Evolutionary conservation across 2,329 filamentous ascomycete species (phyloP), one percentile per base, ranked within the genome.

Genomic region (Alternaria incomplexa): DNA sequence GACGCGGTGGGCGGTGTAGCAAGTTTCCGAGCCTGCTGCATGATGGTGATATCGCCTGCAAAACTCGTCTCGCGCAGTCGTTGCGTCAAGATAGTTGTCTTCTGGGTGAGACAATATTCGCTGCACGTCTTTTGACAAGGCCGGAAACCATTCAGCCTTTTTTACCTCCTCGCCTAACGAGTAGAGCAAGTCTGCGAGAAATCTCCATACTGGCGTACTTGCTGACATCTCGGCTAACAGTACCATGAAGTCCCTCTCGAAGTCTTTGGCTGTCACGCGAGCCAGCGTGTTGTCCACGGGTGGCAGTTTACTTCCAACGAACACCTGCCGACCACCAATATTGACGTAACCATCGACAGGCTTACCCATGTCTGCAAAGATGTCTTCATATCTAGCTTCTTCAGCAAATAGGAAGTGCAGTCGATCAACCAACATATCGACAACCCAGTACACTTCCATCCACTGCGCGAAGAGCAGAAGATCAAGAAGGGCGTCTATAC

Each of bases 41-140:
- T 60, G 51, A 25, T 60, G 51, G 13, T 60, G 58, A n/a, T 60
- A 60, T 11, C 26, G 28, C 20, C 9, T 11, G n/a, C 57, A 59
- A 23, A 53, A 28, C 15, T 20, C 20, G 1, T 59, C 15, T 26
- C 48, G 48, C 40, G 26, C 17, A 11, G 11, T 25, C n/a, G 10
- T 17, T 46, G 20, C 44, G 9, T 36, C 20, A 11, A 54, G 57
- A 32, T 26, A n/a, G 6, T 53, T 15, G 9, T 17, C 17, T 6
- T 23, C 26, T 9, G 57, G 20, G 6, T 26, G 3, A 12, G 10
- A 6, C 40, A 59, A 46, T 20, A 54, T 20, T 0, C n/a, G n/a
- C 5, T 40, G 51, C 4, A 47, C 48, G 13, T 47, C 17, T 10
- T 28, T 7, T 13, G 23, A 12, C 13, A 20, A 13, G 3, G 9